Base-by-base conservation (phyloP, 129 eudicot genomes). In the Lactuca saligna region DNA sequence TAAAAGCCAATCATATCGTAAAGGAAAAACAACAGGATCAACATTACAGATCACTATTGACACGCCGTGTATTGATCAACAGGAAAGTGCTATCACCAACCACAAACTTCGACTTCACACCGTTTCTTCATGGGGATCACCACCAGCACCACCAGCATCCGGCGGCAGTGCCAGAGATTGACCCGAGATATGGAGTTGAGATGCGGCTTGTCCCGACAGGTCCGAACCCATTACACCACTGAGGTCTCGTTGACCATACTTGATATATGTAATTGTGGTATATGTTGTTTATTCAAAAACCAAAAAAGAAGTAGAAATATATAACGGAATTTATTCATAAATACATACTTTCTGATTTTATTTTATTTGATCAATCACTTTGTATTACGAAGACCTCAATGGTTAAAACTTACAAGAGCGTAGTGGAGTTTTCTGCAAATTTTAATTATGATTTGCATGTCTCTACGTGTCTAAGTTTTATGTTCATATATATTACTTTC, bases 151-250 rank as follows among this genome's bases (percentile, higher is more conserved):
- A 17, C 48, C 34, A 33, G 17, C 35, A 48, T 11, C 73, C 61
- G 3, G 53, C 41, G 29, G 69, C 63, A 11, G 77, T 65, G 56
- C 46, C 68, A 5, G 72, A 74, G 61, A 73, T 80, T 15, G 85
- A 86, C 57, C 83, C 83, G 29, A 81, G 57, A 49, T 86, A 76
- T 32, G 91, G 83, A 17, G 70, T 54, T 31, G 85, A 86, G 55
- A 67, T 69, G 72, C 83, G 87, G 33, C 81, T 66, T 12, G 91
- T 86, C 17, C 91, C 91, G 4, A 70, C 83, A 13, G 87, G 91
- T 62, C 91, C 91, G 13, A 86, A 86, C 70, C 91, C 87, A 16
- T 82, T 86, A 85, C 91, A 86, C 76, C 91, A 86, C 61, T 80
- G 81, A 79, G 83, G 86, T 74, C 75, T 73, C 39, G 7, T 68